A percentile compares a stretch with the other conserved stretches of the same genome.
phyloP scores from a whole-genome alignment of 1,284 basidiomycete genomes.

The Salmacisia buchloeana region DNA sequence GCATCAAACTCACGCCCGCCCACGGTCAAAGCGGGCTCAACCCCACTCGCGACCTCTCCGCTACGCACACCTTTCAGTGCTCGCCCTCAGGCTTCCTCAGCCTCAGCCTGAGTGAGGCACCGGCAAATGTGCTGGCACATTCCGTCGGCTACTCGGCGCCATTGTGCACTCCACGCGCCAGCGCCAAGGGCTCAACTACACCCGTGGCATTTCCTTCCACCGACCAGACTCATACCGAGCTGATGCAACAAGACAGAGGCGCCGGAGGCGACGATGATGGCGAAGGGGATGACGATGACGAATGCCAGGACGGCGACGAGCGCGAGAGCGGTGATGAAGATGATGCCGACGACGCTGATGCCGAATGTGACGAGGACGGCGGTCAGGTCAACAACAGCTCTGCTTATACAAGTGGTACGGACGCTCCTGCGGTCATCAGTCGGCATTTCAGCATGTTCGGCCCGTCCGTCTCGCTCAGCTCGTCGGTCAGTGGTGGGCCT shows the following conservation, averaged over 20 bases:
- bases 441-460: not conserved
- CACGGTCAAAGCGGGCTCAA: too few species aligned
- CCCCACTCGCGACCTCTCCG: too few species aligned
- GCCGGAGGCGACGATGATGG: not conserved
- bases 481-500: not conserved
- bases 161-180: too few species aligned
- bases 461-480: not conserved
- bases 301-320: not conserved
- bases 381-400: too few species aligned
- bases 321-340: too few species aligned
- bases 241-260: not conserved
- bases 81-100: not conserved
- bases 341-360: too few species aligned
- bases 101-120: not conserved
- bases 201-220: not conserved
- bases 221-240: not conserved
- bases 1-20: too few species aligned
- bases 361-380: too few species aligned
- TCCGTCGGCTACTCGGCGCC: too few species aligned
- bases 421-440: not conserved
- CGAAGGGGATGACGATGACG: not conserved
- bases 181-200: too few species aligned
- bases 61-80: not conserved
- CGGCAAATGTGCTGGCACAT: not conserved
- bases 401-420: too few species aligned